Evolutionary conservation across 2,329 filamentous ascomycete genomes (phyloP).

Genomic region (Dichotomopilus funicola): DNA sequence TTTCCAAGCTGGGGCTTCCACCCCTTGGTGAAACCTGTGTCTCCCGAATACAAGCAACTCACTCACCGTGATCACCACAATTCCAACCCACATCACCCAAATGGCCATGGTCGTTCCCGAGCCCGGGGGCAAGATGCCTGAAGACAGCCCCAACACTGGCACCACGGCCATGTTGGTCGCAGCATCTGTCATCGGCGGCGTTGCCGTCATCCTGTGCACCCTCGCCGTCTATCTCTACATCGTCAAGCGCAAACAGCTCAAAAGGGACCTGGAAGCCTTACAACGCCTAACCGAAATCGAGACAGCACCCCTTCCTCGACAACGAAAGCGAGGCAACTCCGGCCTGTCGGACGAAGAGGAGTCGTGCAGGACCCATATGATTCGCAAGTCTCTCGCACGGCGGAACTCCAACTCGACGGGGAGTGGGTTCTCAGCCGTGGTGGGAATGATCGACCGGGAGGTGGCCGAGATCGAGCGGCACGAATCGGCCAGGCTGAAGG

Average conservation of each 20-base stretch:
- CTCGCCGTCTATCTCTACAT: conserved; percentile 20
- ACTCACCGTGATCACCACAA: too few relatives aligned
- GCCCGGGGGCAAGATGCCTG: too few relatives aligned
- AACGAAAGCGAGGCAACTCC: conserved; percentile 25
- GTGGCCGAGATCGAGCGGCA: conserved; percentile 17
- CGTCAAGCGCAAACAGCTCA: conserved; percentile 22
- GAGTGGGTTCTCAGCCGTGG: conserved; percentile 1
- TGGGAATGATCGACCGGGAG: conserved; percentile 12
- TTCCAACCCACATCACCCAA: too few relatives aligned
- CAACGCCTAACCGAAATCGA: conserved; percentile 23
- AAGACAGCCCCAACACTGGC: not conserved
- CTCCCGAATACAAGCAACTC: too few relatives aligned
- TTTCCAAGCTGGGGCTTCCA: not conserved
- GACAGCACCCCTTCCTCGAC: conserved; percentile 3
- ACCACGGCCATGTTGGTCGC: conserved; percentile 24
- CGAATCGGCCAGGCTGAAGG: conserved; percentile 23
- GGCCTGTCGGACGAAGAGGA: conserved; percentile 31
- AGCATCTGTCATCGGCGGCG: conserved; percentile 22
- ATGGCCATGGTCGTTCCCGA: too few relatives aligned
- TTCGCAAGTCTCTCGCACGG: conserved; percentile 37
- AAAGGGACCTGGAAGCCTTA: conserved; percentile 21
- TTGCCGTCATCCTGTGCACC: conserved; percentile 23
- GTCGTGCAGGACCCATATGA: conserved; percentile 34
- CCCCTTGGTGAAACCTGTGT: too few relatives aligned
- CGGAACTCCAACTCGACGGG: conserved; percentile 21